phyloP scores from a whole-genome alignment of 2,329 filamentous ascomycete species.

The Aspergillus versicolor region DNA sequence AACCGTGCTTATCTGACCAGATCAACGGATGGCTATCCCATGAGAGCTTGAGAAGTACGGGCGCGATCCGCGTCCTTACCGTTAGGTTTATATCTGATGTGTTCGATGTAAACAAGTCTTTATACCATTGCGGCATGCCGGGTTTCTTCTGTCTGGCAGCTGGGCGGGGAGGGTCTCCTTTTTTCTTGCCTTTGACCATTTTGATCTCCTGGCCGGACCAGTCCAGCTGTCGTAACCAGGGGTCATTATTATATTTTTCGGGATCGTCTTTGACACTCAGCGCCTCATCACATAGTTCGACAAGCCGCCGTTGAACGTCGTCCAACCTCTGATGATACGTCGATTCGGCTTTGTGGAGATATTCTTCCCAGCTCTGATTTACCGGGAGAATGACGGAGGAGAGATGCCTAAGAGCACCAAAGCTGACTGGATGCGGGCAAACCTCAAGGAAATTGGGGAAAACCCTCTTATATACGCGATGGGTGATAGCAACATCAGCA shows the following conservation, averaged over 20 bases:
- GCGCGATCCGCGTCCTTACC: slow-evolving; percentile 83
- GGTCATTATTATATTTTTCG: slow-evolving; percentile 72
- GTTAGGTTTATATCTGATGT: slow-evolving; percentile 69
- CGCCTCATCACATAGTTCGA: slow-evolving; percentile 73
- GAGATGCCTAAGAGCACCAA: slow-evolving; percentile 89
- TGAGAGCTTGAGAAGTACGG: slow-evolving; percentile 75
- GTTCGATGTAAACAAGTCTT: slow-evolving; percentile 74
- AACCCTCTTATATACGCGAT: slow-evolving; percentile 89
- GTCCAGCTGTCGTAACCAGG: slow-evolving; percentile 90
- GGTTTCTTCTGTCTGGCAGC: slow-evolving; percentile 86
- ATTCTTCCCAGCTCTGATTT: slow-evolving; percentile 81
- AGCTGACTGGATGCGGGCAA: slow-evolving; percentile 96
- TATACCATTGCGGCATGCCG: slow-evolving; percentile 95
- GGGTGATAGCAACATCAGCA: slow-evolving; percentile 88
- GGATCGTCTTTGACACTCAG: slow-evolving; percentile 69
- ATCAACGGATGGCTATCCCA: slow-evolving; percentile 89
- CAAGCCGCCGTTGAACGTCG: slow-evolving; percentile 73
- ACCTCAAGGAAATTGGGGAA: slow-evolving; percentile 85
- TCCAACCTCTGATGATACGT: slow-evolving; percentile 76
- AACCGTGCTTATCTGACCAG: slow-evolving; percentile 92
- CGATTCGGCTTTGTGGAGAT: slow-evolving; percentile 78
- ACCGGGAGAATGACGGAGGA: slow-evolving; percentile 90
- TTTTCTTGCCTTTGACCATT: slow-evolving; percentile 90
- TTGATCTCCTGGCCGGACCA: slow-evolving; percentile 92
- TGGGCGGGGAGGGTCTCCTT: slow-evolving; percentile 73